phyloP scores from a whole-genome alignment of 306 rosid species.

The Prosopis cineraria region DNA sequence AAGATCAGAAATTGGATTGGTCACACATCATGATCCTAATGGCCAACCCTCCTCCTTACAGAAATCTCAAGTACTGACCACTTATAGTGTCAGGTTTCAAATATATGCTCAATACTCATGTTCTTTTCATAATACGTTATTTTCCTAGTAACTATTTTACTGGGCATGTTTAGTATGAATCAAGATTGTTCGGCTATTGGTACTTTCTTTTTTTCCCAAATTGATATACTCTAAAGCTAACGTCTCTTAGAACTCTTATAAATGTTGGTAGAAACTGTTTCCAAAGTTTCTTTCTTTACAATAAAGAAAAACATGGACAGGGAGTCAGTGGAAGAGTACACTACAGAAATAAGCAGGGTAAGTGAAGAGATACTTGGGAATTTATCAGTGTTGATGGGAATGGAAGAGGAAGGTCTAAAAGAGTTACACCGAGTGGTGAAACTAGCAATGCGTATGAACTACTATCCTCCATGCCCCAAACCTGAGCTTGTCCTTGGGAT shows the following conservation, averaged over 20 bases:
- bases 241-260: too few species aligned
- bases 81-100: conserved; percentile 28
- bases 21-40: conserved; percentile 12
- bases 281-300: too few species aligned
- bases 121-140: neutral
- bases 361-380: conserved; percentile 8
- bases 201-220: too few species aligned
- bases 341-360: neutral
- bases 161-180: too few species aligned
- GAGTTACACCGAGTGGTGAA: conserved; percentile 2
- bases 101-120: conserved; percentile 18
- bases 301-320: neutral
- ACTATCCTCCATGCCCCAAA: conserved; percentile 29
- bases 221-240: too few species aligned
- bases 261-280: too few species aligned
- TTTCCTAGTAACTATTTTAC: too few species aligned
- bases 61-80: conserved; percentile 42
- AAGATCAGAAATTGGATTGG: conserved; percentile 43
- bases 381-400: conserved; percentile 19
- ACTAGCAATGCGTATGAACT: conserved; percentile 37
- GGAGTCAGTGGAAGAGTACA: conserved; percentile 38
- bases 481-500: conserved; percentile 39
- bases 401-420: conserved; percentile 11
- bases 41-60: conserved; percentile 7
- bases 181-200: too few species aligned